Base-by-base conservation (phyloP, 164 flowering plant species). In the Macadamia tetraphylla region DNA sequence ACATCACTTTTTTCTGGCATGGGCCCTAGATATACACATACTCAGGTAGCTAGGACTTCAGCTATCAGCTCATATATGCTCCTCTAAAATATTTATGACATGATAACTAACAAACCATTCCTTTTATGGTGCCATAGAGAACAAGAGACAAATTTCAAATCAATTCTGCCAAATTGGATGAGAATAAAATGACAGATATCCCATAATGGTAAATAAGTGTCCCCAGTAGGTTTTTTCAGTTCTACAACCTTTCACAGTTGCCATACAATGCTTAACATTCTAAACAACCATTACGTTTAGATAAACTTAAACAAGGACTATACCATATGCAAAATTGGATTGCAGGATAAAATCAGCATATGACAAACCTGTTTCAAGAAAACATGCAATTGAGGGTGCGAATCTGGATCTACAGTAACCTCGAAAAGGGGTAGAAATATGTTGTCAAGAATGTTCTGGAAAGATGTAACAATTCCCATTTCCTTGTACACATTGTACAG, bases 391-490 rank as follows among this genome's bases (percentile, higher is more conserved):
- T 95, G 97, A 42, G 99, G 98, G 79, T 92, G 99, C 44, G 99
- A 92, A 79, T 88, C 86, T 52, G 99, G 99, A 83, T 92, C 82
- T 44, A 92, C 92, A 32, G 99, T 88, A 67, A 87, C 99, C 83
- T 95, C 99, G 78, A 95, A 95, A 62, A 95, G 81, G 42, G 99
- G 99, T 71, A 95, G 86, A 74, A 95, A 91, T 63, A 95, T 84
- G 71, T 95, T 92, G 82, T 92, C 97, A 66, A 95, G 94, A 69
- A 92, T 92, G 84, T 88, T 92, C 81, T 95, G 98, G 73, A 95
- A 92, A 10, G 98, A 95, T 68, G 96, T 95, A 60, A 91, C 99
- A 65, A 91, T 92, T 58, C 98, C 99, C 96, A 92, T 89, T 62
- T 87, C 97, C 86, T 91, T 91, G 91, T 95, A 95, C 10, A 95